Percentiles rank a stretch among this genome's conserved stretches.
phyloP scores from a whole-genome alignment of 495 filamentous ascomycete genomes.

The Aspergillus biplanus region DNA sequence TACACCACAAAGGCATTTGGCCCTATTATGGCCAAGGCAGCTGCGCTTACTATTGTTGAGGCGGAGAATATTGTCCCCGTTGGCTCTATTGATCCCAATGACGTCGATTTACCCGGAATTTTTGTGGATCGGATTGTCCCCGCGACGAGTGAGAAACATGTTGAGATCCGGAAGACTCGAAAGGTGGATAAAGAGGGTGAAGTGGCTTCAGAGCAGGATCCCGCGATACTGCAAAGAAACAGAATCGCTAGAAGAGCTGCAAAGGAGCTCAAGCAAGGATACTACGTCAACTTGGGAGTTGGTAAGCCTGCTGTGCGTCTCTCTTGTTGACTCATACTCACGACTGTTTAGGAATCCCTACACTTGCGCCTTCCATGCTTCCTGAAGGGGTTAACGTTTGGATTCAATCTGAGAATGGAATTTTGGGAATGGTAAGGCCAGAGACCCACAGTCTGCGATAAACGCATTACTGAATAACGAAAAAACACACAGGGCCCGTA shows the following conservation, averaged over 20 bases:
- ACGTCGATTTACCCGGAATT: conserved; percentile 85
- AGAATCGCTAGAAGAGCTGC: conserved; percentile 81
- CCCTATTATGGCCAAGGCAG: conserved; percentile 86
- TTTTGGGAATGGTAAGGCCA: conserved; percentile 68
- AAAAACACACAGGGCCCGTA: conserved; percentile 68
- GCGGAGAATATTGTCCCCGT: conserved; percentile 88
- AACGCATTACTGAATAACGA: background rate
- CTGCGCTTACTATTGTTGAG: conserved; percentile 86
- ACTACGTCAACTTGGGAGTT: conserved; percentile 91
- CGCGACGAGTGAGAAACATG: conserved; percentile 71
- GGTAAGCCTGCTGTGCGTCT: conserved; percentile 60
- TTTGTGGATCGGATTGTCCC: conserved; percentile 87
- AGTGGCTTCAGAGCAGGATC: conserved; percentile 58
- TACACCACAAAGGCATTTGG: conserved; percentile 68
- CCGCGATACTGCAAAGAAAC: conserved; percentile 71
- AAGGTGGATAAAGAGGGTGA: conserved; percentile 55
- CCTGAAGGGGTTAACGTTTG: conserved; percentile 77
- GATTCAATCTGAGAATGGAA: conserved; percentile 90
- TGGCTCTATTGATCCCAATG: conserved; percentile 77
- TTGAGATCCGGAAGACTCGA: conserved; percentile 79
- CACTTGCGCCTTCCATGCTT: conserved; percentile 82
- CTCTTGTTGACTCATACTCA: background rate
- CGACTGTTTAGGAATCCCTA: conserved; percentile 64
- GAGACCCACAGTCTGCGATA: background rate
- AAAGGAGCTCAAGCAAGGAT: conserved; percentile 92